Evolutionary conservation across 768 basidiomycete species (phyloP).

Genomic region (Naganishia onofrii): DNA sequence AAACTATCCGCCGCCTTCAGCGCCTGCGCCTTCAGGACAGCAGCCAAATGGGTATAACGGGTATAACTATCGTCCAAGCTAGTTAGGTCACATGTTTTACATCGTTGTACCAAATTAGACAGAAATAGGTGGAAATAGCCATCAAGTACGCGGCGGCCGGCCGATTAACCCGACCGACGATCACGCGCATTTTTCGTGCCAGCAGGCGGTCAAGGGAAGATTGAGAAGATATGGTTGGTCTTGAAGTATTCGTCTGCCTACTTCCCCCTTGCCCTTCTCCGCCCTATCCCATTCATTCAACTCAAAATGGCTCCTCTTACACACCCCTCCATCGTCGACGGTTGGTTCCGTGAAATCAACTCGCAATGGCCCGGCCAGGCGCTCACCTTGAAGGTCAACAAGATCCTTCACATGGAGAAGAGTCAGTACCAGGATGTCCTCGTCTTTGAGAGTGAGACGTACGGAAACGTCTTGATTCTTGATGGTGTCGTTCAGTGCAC

Average conservation of each 20-base stretch:
- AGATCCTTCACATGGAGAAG: constrained; percentile 89
- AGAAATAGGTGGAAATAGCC: no score
- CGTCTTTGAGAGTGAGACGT: constrained; percentile 92
- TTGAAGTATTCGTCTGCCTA: not conserved
- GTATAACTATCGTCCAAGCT: not conserved
- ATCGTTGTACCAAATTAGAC: no score
- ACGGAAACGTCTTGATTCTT: constrained; percentile 92
- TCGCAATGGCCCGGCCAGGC: constrained; percentile 93
- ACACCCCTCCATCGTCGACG: constrained; percentile 53
- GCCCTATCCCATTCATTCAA: not conserved
- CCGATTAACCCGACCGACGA: not conserved
- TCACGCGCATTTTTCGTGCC: not conserved
- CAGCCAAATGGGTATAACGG: not conserved
- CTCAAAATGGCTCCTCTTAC: constrained; percentile 45
- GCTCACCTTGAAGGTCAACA: constrained; percentile 92
- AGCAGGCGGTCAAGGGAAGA: not conserved
- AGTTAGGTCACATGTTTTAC: not conserved
- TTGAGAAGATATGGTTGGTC: no score
- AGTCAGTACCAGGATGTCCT: constrained; percentile 94
- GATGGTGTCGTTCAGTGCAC: constrained; percentile 96
- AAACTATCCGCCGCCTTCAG: no score
- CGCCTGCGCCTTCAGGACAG: no score
- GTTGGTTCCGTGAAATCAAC: constrained; percentile 78
- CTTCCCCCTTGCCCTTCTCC: not conserved
- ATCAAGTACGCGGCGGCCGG: not conserved